Evolutionary conservation across 2,329 filamentous ascomycete genomes (phyloP).

Genomic region (Myriangium duriaei): DNA sequence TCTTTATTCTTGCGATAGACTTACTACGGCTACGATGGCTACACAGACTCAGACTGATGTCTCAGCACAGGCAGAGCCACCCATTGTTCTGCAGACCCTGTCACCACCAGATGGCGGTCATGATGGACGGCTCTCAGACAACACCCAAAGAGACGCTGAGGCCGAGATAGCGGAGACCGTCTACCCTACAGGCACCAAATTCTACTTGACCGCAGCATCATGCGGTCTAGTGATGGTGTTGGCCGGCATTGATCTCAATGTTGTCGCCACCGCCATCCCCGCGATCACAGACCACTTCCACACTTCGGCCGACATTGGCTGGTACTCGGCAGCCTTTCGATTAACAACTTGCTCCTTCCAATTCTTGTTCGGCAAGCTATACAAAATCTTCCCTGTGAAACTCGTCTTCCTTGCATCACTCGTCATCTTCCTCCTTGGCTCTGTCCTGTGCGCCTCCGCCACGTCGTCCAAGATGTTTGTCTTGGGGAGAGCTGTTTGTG

Average conservation of each 20-base stretch:
- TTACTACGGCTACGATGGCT: too few relatives aligned
- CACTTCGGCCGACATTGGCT: constrained; percentile 32
- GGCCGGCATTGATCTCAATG: not conserved
- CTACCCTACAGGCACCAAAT: constrained; percentile 1
- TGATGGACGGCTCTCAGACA: too few relatives aligned
- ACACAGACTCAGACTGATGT: too few relatives aligned
- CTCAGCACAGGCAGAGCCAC: too few relatives aligned
- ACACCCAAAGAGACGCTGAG: too few relatives aligned
- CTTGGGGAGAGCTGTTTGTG: constrained; percentile 21
- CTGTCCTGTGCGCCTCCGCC: constrained; percentile 39
- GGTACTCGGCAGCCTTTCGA: constrained; percentile 24
- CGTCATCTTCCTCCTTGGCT: constrained; percentile 21
- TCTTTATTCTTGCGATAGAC: too few relatives aligned
- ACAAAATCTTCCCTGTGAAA: constrained; percentile 23
- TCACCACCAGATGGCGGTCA: too few relatives aligned
- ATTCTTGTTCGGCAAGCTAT: constrained; percentile 20
- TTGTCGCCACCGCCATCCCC: constrained; percentile 2
- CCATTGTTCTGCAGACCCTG: too few relatives aligned
- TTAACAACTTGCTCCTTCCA: constrained; percentile 15
- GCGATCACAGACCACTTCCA: constrained; percentile 31
- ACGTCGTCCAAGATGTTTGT: constrained; percentile 29
- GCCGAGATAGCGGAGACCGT: not conserved
- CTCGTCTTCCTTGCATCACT: constrained; percentile 16
- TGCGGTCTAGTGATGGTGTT: not conserved
- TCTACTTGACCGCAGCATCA: not conserved